Percentiles rank a stretch among this genome's conserved stretches.
Evolutionary conservation across 1,284 basidiomycete genomes (phyloP).

Genomic region (Cryptococcus neoformans): DNA sequence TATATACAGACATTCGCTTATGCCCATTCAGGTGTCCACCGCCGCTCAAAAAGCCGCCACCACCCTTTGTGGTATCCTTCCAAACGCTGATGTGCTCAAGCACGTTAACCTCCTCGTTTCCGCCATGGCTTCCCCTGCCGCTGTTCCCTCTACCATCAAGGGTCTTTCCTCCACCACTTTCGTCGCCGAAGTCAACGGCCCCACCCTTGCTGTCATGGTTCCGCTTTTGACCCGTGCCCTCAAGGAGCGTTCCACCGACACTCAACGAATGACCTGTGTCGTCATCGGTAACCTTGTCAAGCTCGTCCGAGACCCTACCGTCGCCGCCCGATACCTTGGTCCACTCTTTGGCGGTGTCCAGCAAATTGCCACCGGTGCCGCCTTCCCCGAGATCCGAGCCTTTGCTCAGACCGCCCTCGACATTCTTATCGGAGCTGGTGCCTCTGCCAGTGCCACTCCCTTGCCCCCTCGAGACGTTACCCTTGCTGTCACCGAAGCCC

Average conservation of each 20-base stretch:
- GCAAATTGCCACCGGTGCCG: slow-evolving; percentile 84
- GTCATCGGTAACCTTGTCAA: slow-evolving; percentile 98
- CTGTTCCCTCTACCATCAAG: slow-evolving; percentile 92
- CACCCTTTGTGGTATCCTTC: slow-evolving; percentile 83
- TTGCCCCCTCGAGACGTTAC: slow-evolving; percentile 64
- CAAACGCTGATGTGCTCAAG: slow-evolving; percentile 88
- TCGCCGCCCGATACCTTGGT: slow-evolving; percentile 87
- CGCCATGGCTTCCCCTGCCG: slow-evolving; percentile 84
- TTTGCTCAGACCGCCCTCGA: slow-evolving; percentile 78
- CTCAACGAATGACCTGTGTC: slow-evolving; percentile 76
- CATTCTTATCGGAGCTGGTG: slow-evolving; percentile 75
- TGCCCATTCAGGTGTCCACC: slow-evolving; percentile 64
- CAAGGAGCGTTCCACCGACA: slow-evolving; percentile 95
- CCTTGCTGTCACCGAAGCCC: slow-evolving; percentile 59
- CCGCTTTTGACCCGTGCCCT: slow-evolving; percentile 88
- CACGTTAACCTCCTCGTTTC: slow-evolving; percentile 90
- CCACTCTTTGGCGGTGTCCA: slow-evolving; percentile 87
- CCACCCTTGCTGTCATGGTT: slow-evolving; percentile 92
- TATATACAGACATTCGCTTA: not conserved
- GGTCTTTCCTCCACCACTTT: slow-evolving; percentile 87
- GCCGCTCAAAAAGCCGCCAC: slow-evolving; percentile 93
- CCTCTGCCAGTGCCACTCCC: slow-evolving; percentile 65
- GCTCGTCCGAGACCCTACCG: slow-evolving; percentile 86
- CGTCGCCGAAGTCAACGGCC: slow-evolving; percentile 94
- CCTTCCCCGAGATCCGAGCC: slow-evolving; percentile 95